Evolutionary conservation across 1,284 basidiomycete genomes (phyloP).

Genomic region (Stereum hirsutum): DNA sequence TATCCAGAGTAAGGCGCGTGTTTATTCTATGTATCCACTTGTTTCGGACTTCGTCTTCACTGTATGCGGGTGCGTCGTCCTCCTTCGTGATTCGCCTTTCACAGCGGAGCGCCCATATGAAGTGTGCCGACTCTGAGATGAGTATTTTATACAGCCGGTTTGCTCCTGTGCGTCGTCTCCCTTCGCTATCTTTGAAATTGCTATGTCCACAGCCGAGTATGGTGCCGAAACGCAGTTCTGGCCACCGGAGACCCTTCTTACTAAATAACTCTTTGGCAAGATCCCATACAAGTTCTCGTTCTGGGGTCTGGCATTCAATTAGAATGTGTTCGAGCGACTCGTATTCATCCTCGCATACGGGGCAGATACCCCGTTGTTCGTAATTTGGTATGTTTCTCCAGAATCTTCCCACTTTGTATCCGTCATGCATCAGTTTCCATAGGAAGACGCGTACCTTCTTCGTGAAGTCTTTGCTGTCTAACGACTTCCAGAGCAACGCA

Average conservation of each 20-base stretch:
- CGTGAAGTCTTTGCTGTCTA: conserved; percentile 1
- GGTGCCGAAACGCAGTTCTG: conserved; percentile 5
- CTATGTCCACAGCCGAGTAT: conserved; percentile 4
- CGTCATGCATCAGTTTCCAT: conserved; percentile 1
- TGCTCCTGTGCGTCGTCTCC: not conserved
- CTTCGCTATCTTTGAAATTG: not conserved
- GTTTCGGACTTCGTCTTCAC: not conserved
- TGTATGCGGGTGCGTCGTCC: not conserved
- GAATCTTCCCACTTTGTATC: conserved; percentile 1
- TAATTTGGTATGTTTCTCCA: conserved; percentile 6
- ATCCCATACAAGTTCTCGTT: conserved; percentile 9
- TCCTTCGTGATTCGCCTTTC: conserved; percentile 1
- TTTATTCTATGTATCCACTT: not conserved
- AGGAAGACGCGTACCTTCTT: not conserved
- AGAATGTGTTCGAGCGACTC: conserved; percentile 15
- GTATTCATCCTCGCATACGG: conserved; percentile 1
- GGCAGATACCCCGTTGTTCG: conserved; percentile 7
- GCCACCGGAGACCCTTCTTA: conserved; percentile 6
- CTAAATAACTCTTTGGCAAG: conserved; percentile 9
- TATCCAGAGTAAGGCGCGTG: not conserved
- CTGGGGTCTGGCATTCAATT: conserved; percentile 9
- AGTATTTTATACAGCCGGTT: conserved; percentile 3
- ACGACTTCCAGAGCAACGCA: conserved; percentile 7
- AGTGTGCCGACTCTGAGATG: conserved; percentile 3
- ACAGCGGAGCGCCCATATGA: conserved; percentile 7